Base-by-base conservation (phyloP, 108 stramenopile genomes). In the Mediolabrus comicus region DNA sequence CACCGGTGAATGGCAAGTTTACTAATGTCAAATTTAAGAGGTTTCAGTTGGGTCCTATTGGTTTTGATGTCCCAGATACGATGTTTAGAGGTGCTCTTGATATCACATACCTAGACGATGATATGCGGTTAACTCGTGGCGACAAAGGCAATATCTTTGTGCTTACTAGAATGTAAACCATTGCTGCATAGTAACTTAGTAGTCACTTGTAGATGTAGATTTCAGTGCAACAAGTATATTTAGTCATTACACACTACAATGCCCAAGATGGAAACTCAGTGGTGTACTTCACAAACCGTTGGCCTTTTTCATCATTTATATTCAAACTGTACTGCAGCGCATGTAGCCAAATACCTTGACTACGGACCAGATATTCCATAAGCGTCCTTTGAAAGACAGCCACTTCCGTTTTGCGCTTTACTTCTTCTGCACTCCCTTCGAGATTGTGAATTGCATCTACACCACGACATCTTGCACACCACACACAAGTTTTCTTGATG, bases 291-390 rank as follows among this genome's bases (percentile, higher is more conserved):
- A 65, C 30, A 24, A 28, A 14, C 46, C 39, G 56, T 32, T 31
- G 32, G 22, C 66, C 68, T 58, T 69, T 49, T 49, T 51, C 49
- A 71, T 77, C 83, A 25, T 69, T 43, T 12, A 34, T 58, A 69
- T 49, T 60, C 31, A 85, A 66, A 59, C 66, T 75, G 58, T 94
- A 94, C 36, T 89, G 89, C 38, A 91, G 67, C 2, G 92, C 92
- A 85, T 94, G 92, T 13, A 94, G 67, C 87, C 86, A 94, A 57
- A 94, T 94, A 3, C 89, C 90, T 19, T 70, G 89, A 62, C 86
- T 87, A 33, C 90, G 85, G 26, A 87, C 80, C 39, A 94, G 65
- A 57, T 81, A 89, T 55, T 94, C 92, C 66, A 89, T 65, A 13
- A 80, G 27, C 12, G 72, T 79, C 39, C 89, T 69, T 22, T 27